phyloP scores from a whole-genome alignment of 352 stramenopile species.

The Globisporangium nagaii region DNA sequence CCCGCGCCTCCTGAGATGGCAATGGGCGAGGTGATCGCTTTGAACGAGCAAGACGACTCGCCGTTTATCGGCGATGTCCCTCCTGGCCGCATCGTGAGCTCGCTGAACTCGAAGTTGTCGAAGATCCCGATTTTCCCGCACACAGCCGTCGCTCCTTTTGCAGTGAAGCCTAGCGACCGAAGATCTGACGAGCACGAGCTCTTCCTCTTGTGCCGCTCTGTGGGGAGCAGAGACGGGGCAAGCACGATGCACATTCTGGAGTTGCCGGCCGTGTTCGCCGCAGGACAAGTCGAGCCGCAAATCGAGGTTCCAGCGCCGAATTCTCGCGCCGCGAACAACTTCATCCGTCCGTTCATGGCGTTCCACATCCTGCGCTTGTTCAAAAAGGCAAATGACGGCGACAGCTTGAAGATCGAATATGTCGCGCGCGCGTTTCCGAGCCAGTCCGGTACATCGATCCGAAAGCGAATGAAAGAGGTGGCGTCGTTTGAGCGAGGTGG shows the following conservation, averaged over 20 bases:
- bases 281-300: conserved; percentile 76
- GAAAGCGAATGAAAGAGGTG: conserved; percentile 85
- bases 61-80: conserved; percentile 82
- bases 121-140: conserved; percentile 81
- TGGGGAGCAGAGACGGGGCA: conserved; percentile 69
- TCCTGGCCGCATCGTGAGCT: conserved; percentile 64
- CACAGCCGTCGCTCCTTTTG: conserved; percentile 50
- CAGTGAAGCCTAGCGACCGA: conserved; percentile 24
- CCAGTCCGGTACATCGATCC: conserved; percentile 73
- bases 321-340: conserved; percentile 74
- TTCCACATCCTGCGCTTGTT: conserved; percentile 83
- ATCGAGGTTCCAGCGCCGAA: conserved; percentile 81
- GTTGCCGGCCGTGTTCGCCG: conserved; percentile 69
- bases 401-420: conserved; percentile 81
- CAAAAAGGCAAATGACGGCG: conserved; percentile 75
- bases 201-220: conserved; percentile 65
- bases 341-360: conserved; percentile 84
- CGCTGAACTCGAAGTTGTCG: conserved; percentile 77
- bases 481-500: conserved; percentile 80
- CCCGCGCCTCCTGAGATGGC: conserved; percentile 72
- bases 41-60: conserved; percentile 73
- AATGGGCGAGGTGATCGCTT: conserved; percentile 78
- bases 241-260: conserved; percentile 77
- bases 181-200: conserved; percentile 46
- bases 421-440: conserved; percentile 77